Evolutionary conservation across 1,139 yeast species (phyloP).

Genomic region (Zhuliangozyma parablackwelliae): DNA sequence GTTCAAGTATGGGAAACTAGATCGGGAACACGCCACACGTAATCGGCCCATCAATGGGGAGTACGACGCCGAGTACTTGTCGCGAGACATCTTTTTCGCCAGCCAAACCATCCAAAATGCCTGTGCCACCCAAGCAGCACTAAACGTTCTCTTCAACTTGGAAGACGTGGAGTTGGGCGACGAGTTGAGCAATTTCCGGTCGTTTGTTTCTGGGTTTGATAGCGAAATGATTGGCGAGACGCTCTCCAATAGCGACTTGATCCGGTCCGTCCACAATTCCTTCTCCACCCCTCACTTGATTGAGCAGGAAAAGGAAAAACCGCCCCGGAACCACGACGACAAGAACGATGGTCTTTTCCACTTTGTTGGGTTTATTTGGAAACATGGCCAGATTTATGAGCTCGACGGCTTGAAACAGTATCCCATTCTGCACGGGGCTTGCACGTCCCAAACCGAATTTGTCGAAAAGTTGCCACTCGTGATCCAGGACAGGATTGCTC

Average conservation of each 20-base stretch:
- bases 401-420: conserved; percentile 60
- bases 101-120: conserved; percentile 67
- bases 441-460: conserved; percentile 39
- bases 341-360: conserved; percentile 58
- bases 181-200: conserved; percentile 45
- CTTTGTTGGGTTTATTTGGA: conserved; percentile 53
- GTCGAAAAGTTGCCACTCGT: conserved; percentile 39
- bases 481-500: conserved; percentile 41
- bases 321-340: conserved; percentile 28
- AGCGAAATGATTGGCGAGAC: conserved; percentile 61
- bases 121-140: conserved; percentile 76
- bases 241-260: conserved; percentile 56
- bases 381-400: conserved; percentile 52
- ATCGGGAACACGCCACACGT: conserved; percentile 22
- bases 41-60: conserved; percentile 41
- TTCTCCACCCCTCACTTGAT: conserved; percentile 54
- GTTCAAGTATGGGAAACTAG: conserved; percentile 53
- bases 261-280: conserved; percentile 59
- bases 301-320: conserved; percentile 37
- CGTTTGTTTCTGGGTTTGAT: conserved; percentile 54
- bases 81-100: conserved; percentile 51
- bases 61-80: conserved; percentile 37
- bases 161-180: conserved; percentile 44
- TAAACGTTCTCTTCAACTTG: conserved; percentile 48
- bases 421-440: conserved; percentile 53